These are phyloP conservation scores for Ogataea nonfermentans DNA, from an alignment of 805 yeast species.

Conservation along the genomic window DNA sequence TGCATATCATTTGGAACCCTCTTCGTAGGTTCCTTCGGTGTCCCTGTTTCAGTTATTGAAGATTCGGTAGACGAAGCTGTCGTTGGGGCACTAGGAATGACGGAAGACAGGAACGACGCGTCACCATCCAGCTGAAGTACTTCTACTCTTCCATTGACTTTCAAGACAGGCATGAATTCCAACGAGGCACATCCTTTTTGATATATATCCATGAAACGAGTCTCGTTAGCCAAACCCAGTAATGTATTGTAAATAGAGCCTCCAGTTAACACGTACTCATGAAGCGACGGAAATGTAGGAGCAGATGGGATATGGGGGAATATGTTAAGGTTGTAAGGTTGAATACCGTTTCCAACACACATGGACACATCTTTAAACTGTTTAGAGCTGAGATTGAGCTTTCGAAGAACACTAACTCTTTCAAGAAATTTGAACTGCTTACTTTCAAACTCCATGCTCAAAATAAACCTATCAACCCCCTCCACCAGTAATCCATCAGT, in stretches of 20 bases:
- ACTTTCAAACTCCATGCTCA: slow-evolving; percentile 64
- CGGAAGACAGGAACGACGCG: slow-evolving; percentile 19
- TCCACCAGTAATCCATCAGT: slow-evolving; percentile 68
- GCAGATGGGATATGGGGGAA: slow-evolving; percentile 40
- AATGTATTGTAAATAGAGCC: slow-evolving; percentile 49
- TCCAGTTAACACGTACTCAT: slow-evolving; percentile 36
- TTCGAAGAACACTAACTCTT: slow-evolving; percentile 53
- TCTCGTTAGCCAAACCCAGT: slow-evolving; percentile 43
- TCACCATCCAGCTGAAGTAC: slow-evolving; percentile 37
- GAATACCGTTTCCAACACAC: slow-evolving; percentile 76
- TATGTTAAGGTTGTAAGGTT: slow-evolving; percentile 58
- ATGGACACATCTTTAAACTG: slow-evolving; percentile 75
- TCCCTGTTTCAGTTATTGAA: slow-evolving; percentile 7
- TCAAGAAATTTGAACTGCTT: slow-evolving; percentile 69
- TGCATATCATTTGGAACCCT: slow-evolving; percentile 76
- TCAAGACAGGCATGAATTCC: slow-evolving; percentile 72
- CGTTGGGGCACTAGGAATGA: slow-evolving; percentile 17
- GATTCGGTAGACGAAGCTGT: slow-evolving; percentile 12
- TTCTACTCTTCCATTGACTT: slow-evolving; percentile 65
- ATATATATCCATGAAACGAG: slow-evolving; percentile 46
- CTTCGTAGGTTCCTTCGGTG: slow-evolving; percentile 20
- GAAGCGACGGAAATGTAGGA: slow-evolving; percentile 30
- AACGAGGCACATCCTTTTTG: slow-evolving; percentile 69
- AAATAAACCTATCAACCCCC: slow-evolving; percentile 65
- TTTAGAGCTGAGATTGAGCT: slow-evolving; percentile 56